Conservation (phyloP, 2,329 filamentous ascomycete genomes). For the Hymenotorrendiella dingleyae region DNA sequence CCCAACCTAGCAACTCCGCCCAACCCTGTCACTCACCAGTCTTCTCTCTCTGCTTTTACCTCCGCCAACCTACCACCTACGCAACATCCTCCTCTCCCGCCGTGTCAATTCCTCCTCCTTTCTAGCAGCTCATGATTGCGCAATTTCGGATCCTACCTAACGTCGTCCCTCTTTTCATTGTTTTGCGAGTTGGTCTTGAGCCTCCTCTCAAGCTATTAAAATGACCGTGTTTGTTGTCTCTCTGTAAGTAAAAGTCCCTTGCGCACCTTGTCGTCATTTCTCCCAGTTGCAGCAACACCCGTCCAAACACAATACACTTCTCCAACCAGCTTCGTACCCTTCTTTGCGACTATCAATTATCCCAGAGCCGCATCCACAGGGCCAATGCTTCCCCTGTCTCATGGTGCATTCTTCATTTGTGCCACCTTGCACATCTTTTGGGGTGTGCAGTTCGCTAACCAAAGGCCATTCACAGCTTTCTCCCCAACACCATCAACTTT, state of each 20-base stretch:
- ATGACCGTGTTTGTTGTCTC: slow-evolving; percentile 58
- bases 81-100: slow-evolving; percentile 1
- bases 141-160: slow-evolving; percentile 13
- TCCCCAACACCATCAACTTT: slow-evolving; percentile 90
- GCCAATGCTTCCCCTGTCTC: not conserved
- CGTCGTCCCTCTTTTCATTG: slow-evolving; percentile 5
- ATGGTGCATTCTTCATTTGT: not conserved
- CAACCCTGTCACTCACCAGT: not conserved
- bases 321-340: too few relatives aligned
- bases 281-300: too few relatives aligned
- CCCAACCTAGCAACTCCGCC: not conserved
- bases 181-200: slow-evolving; percentile 16
- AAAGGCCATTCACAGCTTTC: slow-evolving; percentile 53
- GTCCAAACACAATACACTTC: too few relatives aligned
- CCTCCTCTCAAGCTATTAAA: slow-evolving; percentile 13
- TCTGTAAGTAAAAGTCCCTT: slow-evolving; percentile 39
- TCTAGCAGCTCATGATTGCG: slow-evolving; percentile 22
- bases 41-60: not conserved
- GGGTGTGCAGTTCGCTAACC: slow-evolving; percentile 9
- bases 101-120: slow-evolving; percentile 5
- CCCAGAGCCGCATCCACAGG: too few relatives aligned
- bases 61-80: not conserved
- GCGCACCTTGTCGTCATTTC: too few relatives aligned
- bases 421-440: not conserved
- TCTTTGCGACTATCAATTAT: too few relatives aligned